Evolutionary conservation across 2,329 filamentous ascomycete species (phyloP), one percentile per base, ranked within the genome.

Genomic region (Tricladium varicosporioides): DNA sequence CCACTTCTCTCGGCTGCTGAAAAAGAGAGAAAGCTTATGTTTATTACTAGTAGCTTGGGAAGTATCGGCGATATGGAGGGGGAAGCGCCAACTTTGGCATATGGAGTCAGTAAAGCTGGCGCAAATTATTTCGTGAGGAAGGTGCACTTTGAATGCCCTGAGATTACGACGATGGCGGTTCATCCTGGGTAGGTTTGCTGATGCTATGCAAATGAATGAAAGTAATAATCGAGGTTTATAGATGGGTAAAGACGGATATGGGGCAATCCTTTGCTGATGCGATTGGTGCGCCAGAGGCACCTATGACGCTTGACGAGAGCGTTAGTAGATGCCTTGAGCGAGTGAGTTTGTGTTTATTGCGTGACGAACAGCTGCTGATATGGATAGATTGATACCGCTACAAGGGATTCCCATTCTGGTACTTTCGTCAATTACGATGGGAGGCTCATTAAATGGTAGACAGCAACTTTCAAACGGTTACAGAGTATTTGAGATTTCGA

Each of bases 61-160:
- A 64, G 60, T 33, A 69, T 70, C 46, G 57, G 14, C 0, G 57
- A 42, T 1, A 63, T 65, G 55, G 62, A 64, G 15, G 53, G 51
- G 1, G 15, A n/a, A 1, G 27, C 51, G 1, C 64, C 64, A 0
- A 56, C 16, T 47, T 31, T 73, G 0, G 70, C 72, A 0, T 81
- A 83, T 57, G 78, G 74, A 0, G 63, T 75, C 1, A 72, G 72
- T 51, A 82, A 82, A 63, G 66, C 63, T 11, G 66, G 52, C 2
- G 61, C 71, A 33, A 74, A 76, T 56, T 75, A 63, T 51, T 63
- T 74, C 50, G 65, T 70, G 5, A 60, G 66, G 19, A 74, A 74
- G 54, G 58, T 74, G 8, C 67, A 74, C 64, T 68, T 71, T 46
- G 74, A 76, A 58, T 61, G 72, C 58, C 66, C 10, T 67, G 69